phyloP scores from a whole-genome alignment of 2,329 filamentous ascomycete genomes.

The Lachnellula arida region DNA sequence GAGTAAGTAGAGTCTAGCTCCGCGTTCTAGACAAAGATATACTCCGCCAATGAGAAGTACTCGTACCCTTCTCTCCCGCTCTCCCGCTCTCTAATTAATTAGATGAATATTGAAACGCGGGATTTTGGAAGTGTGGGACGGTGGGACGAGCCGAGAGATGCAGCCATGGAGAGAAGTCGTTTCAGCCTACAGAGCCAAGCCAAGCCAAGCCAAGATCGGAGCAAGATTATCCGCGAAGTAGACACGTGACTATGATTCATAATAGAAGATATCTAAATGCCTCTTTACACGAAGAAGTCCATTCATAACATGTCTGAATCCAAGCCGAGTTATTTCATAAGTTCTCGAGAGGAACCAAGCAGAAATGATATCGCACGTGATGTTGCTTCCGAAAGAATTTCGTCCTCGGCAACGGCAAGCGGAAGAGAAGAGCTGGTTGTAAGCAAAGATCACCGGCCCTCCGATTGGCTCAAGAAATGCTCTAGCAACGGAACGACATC shows the following conservation, averaged over 20 bases:
- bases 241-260: no score
- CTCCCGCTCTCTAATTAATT: no score
- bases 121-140: not conserved
- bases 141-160: not conserved
- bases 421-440: constrained; percentile 4
- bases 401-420: not conserved
- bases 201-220: no score
- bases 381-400: not conserved
- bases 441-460: constrained; percentile 7
- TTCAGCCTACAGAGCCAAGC: no score
- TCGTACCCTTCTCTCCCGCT: no score
- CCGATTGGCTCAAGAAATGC: constrained; percentile 18
- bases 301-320: not conserved
- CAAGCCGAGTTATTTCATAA: not conserved
- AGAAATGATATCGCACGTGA: not conserved
- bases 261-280: no score
- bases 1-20: no score
- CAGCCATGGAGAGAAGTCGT: not conserved
- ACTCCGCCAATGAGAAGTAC: no score
- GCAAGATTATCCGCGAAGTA: no score
- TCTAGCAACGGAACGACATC: constrained; percentile 20
- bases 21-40: no score
- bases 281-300: not conserved
- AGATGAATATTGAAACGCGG: no score
- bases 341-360: no score